Percentiles rank a stretch among this genome's conserved stretches.
Conservation (phyloP, 768 basidiomycete genomes). For the Paxillus ammoniavirescens region DNA sequence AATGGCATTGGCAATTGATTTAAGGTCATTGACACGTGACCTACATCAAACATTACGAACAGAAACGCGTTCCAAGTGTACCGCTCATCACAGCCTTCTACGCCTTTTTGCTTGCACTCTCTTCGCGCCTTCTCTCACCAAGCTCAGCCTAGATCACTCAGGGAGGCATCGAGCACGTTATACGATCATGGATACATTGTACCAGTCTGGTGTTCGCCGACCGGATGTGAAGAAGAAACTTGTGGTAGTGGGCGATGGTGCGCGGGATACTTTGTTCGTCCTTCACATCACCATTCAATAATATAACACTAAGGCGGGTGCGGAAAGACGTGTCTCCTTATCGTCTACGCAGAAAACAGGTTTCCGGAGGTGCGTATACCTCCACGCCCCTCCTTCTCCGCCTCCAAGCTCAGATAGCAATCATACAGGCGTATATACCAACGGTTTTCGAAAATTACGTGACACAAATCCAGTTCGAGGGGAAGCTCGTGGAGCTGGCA, state of each 20-base stretch:
- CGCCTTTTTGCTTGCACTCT: neutral
- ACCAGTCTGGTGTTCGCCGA: slow-evolving; percentile 39
- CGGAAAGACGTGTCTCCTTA: slow-evolving; percentile 93
- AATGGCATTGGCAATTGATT: no score
- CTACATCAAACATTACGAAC: neutral
- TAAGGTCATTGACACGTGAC: neutral
- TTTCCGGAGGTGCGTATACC: slow-evolving; percentile 80
- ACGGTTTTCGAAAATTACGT: slow-evolving; percentile 96
- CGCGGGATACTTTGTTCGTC: slow-evolving; percentile 35
- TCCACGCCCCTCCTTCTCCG: neutral
- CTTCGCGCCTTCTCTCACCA: neutral
- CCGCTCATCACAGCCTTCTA: neutral
- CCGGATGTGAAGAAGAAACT: slow-evolving; percentile 86
- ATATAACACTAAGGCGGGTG: slow-evolving; percentile 60
- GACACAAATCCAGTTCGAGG: slow-evolving; percentile 81
- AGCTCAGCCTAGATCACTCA: neutral
- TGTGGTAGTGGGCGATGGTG: slow-evolving; percentile 87
- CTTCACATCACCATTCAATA: slow-evolving; percentile 24
- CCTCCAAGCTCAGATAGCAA: slow-evolving; percentile 18
- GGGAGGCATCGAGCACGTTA: neutral
- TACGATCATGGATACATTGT: slow-evolving; percentile 26
- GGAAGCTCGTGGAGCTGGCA: slow-evolving; percentile 91
- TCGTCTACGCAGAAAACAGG: slow-evolving; percentile 94
- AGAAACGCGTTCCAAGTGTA: neutral
- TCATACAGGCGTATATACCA: slow-evolving; percentile 77